Evolutionary conservation across 257 asterid species (phyloP).

Genomic region (Euphrasia confusa): DNA sequence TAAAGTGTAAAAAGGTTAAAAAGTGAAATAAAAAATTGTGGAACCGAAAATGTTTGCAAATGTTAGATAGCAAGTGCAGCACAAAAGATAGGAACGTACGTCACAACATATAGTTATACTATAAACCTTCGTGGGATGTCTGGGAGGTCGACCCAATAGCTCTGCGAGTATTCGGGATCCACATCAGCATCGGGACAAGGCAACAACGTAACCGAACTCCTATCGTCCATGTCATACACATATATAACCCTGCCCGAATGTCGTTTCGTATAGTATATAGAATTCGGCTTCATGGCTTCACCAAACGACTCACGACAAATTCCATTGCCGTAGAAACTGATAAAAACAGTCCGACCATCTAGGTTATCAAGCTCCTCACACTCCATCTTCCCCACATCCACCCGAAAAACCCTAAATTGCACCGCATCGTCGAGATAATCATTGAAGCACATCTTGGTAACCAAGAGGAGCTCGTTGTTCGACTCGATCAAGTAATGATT

Average conservation of each 20-base stretch:
- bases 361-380: neutral
- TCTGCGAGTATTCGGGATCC: no score
- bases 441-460: no score
- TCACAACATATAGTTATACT: no score
- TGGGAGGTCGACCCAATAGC: no score
- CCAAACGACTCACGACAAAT: neutral
- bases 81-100: neutral
- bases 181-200: no score
- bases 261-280: neutral
- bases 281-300: neutral
- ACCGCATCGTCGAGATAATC: neutral
- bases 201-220: neutral
- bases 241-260: neutral
- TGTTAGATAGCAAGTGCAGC: no score
- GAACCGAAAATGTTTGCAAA: no score
- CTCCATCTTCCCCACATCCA: neutral
- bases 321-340: neutral
- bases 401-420: conserved; percentile 7
- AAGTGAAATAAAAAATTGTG: no score
- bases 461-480: no score
- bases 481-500: no score
- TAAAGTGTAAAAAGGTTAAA: no score
- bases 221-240: conserved; percentile 1
- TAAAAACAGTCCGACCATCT: neutral
- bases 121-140: no score